phyloP scores from a whole-genome alignment of 805 yeast genomes.

The Lachancea nothofagi region DNA sequence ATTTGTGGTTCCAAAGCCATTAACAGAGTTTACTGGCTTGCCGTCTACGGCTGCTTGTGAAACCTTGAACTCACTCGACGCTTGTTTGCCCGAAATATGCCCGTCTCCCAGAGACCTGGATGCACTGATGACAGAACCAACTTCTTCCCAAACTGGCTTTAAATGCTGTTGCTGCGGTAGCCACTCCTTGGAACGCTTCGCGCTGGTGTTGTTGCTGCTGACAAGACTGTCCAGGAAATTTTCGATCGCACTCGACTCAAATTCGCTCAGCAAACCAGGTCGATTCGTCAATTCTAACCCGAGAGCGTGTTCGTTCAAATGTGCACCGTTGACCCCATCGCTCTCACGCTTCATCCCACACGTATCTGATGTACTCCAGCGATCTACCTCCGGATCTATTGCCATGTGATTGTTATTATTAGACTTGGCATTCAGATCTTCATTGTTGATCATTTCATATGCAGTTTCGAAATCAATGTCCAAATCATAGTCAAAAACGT shows the following conservation, averaged over 20 bases:
- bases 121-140: too few relatives aligned
- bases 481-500: conserved; percentile 26
- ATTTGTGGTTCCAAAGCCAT: too few relatives aligned
- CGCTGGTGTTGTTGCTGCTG: background rate
- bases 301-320: background rate
- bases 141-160: background rate
- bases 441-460: conserved; percentile 26
- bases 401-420: background rate
- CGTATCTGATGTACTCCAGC: conserved; percentile 3
- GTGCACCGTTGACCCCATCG: background rate
- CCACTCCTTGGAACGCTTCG: conserved; percentile 1
- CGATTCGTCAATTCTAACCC: background rate
- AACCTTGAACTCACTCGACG: too few relatives aligned
- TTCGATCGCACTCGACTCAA: conserved; percentile 33
- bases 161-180: too few relatives aligned
- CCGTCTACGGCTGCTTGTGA: too few relatives aligned
- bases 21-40: too few relatives aligned
- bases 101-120: too few relatives aligned
- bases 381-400: background rate
- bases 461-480: conserved; percentile 35
- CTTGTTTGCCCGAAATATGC: too few relatives aligned
- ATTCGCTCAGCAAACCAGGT: conserved; percentile 23
- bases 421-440: conserved; percentile 2
- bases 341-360: background rate
- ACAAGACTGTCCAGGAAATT: conserved; percentile 28